Percentiles rank a stretch among this genome's conserved stretches.
Conservation (phyloP, 768 basidiomycete genomes). For the Fomitopsis pulvina region DNA sequence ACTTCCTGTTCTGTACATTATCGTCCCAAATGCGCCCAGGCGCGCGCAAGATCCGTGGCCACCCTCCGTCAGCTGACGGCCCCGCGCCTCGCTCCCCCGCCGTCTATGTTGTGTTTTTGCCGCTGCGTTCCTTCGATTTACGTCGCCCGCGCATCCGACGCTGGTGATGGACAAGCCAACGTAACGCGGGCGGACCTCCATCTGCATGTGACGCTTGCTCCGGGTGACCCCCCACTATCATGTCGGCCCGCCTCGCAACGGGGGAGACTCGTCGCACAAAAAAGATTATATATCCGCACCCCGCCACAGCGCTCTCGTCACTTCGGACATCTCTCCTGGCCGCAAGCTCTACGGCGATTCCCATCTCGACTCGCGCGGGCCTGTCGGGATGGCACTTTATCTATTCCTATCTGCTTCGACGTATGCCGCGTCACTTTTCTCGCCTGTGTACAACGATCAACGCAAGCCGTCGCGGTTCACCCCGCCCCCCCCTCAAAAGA, state of each 20-base stretch:
- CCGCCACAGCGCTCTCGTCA: no score
- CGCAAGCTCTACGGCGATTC: background rate
- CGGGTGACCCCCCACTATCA: no score
- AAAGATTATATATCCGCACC: no score
- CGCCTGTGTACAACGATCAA: background rate
- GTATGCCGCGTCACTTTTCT: background rate
- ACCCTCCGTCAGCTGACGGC: background rate
- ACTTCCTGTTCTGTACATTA: background rate
- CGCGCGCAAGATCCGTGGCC: background rate
- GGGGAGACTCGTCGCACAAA: no score
- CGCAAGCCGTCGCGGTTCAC: background rate
- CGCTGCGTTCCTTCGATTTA: background rate
- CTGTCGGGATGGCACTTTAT: constrained; percentile 4
- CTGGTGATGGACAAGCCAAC: background rate
- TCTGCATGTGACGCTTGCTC: background rate
- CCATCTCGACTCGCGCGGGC: background rate
- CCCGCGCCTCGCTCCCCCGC: background rate
- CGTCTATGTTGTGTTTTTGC: background rate
- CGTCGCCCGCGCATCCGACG: background rate
- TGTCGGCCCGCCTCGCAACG: no score
- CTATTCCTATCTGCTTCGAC: constrained; percentile 16
- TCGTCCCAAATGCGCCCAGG: background rate
- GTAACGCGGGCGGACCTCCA: constrained; percentile 3
- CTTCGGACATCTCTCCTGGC: no score
- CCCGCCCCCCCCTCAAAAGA: background rate